These are phyloP conservation scores for Rhododendron williamsianum DNA, from an alignment of 148 eudicot genomes.

Conservation along the genomic window DNA sequence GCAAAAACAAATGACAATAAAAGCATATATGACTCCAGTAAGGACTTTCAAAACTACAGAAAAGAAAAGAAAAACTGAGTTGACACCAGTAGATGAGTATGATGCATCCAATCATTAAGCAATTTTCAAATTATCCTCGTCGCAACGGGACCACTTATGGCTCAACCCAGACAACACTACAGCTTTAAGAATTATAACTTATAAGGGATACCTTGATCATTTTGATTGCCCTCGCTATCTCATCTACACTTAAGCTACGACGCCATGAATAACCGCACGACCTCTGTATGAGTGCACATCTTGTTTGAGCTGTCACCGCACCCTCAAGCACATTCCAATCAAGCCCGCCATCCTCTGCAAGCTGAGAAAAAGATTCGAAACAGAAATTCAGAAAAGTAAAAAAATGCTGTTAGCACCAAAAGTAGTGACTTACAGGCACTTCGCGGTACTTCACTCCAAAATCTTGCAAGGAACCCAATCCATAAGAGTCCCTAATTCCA, in stretches of 20 bases:
- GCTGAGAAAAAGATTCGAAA: constrained; percentile 28
- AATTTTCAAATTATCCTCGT: neutral
- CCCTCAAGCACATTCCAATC: constrained; percentile 65
- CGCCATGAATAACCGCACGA: constrained; percentile 99
- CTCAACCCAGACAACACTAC: neutral
- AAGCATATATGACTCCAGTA: neutral
- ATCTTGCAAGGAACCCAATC: constrained; percentile 80
- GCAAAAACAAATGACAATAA: neutral
- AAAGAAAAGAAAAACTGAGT: neutral
- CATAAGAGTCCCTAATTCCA: constrained; percentile 79
- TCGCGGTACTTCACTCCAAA: constrained; percentile 83
- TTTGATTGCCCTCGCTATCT: constrained; percentile 73
- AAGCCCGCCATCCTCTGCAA: constrained; percentile 80
- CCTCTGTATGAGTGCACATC: constrained; percentile 95
- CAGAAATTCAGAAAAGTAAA: neutral
- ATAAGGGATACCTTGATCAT: constrained; percentile 63
- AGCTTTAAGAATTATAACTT: neutral
- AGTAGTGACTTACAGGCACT: constrained; percentile 49
- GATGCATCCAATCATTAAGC: neutral
- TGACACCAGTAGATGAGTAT: neutral
- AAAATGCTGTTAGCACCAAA: constrained; percentile 1
- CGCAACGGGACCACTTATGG: neutral
- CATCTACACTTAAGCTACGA: constrained; percentile 77
- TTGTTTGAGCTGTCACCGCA: constrained; percentile 68
- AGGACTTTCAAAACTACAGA: neutral